Conservation (phyloP, 1,284 basidiomycete genomes). For the Abortiporus biennis region DNA sequence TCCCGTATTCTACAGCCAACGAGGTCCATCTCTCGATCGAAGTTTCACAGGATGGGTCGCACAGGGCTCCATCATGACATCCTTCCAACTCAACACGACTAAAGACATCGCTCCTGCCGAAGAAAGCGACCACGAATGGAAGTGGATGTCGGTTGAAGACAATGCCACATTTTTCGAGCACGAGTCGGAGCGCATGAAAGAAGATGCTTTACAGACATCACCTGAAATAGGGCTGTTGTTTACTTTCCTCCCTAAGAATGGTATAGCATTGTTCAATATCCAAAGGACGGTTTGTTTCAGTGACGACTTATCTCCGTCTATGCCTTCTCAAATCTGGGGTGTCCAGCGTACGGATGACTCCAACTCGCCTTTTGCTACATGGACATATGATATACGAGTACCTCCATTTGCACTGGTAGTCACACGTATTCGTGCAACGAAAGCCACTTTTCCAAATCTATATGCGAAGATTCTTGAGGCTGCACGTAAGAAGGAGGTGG, state of each 20-base stretch:
- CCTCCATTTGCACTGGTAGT: slow-evolving; percentile 36
- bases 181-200: slow-evolving; percentile 16
- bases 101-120: slow-evolving; percentile 5
- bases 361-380: slow-evolving; percentile 36
- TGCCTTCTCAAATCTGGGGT: slow-evolving; percentile 31
- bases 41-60: slow-evolving; percentile 43
- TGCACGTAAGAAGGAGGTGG: slow-evolving; percentile 33
- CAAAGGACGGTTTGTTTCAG: slow-evolving; percentile 17
- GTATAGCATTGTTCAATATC: slow-evolving; percentile 39
- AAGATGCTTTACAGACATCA: slow-evolving; percentile 12
- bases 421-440: slow-evolving; percentile 39
- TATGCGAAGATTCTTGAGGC: slow-evolving; percentile 31
- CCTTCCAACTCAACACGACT: slow-evolving; percentile 28
- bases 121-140: slow-evolving; percentile 11
- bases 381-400: slow-evolving; percentile 40
- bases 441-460: slow-evolving; percentile 32
- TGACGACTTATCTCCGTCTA: slow-evolving; percentile 8
- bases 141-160: slow-evolving; percentile 17
- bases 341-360: slow-evolving; percentile 17
- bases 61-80: slow-evolving; percentile 33
- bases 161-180: slow-evolving; percentile 15
- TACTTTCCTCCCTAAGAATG: slow-evolving; percentile 38
- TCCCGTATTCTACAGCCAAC: slow-evolving; percentile 40
- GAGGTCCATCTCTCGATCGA: slow-evolving; percentile 34
- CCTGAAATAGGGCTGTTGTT: slow-evolving; percentile 21